Base-by-base conservation (phyloP, 345 rosid genomes). In the Tarenaya hassleriana region DNA sequence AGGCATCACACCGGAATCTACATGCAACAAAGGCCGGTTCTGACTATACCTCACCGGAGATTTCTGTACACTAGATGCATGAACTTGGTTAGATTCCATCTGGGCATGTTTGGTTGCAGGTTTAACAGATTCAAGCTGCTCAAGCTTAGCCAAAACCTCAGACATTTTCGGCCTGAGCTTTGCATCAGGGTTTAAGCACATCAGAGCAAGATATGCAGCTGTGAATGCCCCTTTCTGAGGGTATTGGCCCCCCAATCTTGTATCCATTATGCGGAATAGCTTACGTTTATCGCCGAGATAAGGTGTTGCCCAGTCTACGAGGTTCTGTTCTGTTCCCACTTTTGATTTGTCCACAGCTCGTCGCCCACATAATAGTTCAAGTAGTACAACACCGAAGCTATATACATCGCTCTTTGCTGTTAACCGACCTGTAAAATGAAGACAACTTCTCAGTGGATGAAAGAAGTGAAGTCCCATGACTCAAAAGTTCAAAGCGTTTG, bases 221-320 rank as follows among this genome's bases (percentile, higher is more conserved):
- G 73, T 75, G 44, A 52, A 61, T 38, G 98, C 94, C 50, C 73
- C 84, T 73, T 88, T 92, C 74, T 85, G 94, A 47, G 95, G 88
- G 64, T 92, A 92, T 53, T 92, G 98, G 10, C 96, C 98, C 7
- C 86, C 98, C 75, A 92, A 52, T 54, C 74, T 88, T 8, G 95
- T 92, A 77, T 92, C 98, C 98, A 92, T 92, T 40, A 92, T 79
- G 16, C 98, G 60, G 63, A 84, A 92, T 24, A 92, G 71, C 67
- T 81, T 92, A 47, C 96, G 66, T 61, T 74, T 88, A 73, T 92
- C 98, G 5, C 88, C 75, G 31, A 92, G 74, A 64, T 92, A 84
- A 0, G 96, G 98, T 63, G 69, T 81, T 34, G 96, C 95, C 98
- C 98, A 92, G 56, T 92, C 96, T 12, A 88, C 98, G 39, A 92